These are phyloP conservation scores for Rhododendron griersonianum DNA, from an alignment of 148 eudicot genomes.

Conservation along the genomic window DNA sequence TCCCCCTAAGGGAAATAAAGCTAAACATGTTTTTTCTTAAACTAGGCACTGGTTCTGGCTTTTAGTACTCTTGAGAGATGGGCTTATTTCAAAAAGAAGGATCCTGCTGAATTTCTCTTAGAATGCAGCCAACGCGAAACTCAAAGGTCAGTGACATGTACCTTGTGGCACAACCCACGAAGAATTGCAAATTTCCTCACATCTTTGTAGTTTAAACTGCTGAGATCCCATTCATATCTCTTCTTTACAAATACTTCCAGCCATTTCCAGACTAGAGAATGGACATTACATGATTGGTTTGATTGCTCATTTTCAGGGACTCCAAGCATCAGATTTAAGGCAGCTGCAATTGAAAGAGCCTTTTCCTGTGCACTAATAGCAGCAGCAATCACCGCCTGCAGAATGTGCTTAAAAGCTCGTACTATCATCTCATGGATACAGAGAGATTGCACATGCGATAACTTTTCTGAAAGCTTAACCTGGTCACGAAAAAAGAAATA, in stretches of 20 bases:
- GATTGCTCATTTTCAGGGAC: constrained; percentile 40
- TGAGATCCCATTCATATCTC: constrained; percentile 89
- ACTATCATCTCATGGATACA: constrained; percentile 99
- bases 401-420: constrained; percentile 95
- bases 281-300: constrained; percentile 37
- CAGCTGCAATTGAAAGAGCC: constrained; percentile 74
- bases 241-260: constrained; percentile 71
- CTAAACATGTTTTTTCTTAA: background rate
- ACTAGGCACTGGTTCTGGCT: background rate
- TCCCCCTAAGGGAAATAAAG: no score
- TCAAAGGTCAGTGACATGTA: constrained; percentile 19
- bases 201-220: constrained; percentile 66
- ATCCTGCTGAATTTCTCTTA: background rate
- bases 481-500: constrained; percentile 30
- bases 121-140: background rate
- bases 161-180: constrained; percentile 98
- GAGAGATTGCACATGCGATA: constrained; percentile 97
- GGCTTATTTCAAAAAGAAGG: background rate
- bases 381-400: constrained; percentile 92
- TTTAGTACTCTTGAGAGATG: background rate
- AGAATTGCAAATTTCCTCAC: constrained; percentile 90
- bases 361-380: constrained; percentile 49
- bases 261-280: constrained; percentile 78
- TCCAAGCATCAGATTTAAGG: constrained; percentile 91
- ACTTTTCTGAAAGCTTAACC: constrained; percentile 95